A percentile compares a stretch with the other conserved stretches of the same genome.
These are phyloP conservation scores for Blastobotrys americana DNA, from an alignment of 805 yeast species.

Conservation along the genomic window DNA sequence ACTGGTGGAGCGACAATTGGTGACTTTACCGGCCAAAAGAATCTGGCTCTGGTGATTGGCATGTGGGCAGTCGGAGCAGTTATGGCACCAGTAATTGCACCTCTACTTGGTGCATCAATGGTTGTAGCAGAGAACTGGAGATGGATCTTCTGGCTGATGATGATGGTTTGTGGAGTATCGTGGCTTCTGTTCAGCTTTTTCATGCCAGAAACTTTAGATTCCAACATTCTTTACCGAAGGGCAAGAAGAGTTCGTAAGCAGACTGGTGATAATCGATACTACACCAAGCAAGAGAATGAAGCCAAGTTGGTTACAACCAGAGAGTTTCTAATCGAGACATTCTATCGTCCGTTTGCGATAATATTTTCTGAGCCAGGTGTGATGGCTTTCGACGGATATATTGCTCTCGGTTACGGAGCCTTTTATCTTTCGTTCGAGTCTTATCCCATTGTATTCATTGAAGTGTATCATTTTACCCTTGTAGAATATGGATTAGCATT, in stretches of 20 bases:
- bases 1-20: slow-evolving; percentile 66
- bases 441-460: too few relatives aligned
- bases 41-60: slow-evolving; percentile 42
- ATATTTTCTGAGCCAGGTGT: too few relatives aligned
- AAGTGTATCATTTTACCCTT: too few relatives aligned
- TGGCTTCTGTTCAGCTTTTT: slow-evolving; percentile 33
- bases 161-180: slow-evolving; percentile 34
- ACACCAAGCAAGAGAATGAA: too few relatives aligned
- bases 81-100: slow-evolving; percentile 49
- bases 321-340: too few relatives aligned
- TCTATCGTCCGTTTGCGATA: too few relatives aligned
- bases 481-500: too few relatives aligned
- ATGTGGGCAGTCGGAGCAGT: slow-evolving; percentile 48
- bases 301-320: too few relatives aligned
- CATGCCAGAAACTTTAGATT: slow-evolving; percentile 46
- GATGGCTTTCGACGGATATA: too few relatives aligned
- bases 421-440: too few relatives aligned
- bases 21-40: slow-evolving; percentile 38
- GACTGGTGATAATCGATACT: slow-evolving; percentile 44
- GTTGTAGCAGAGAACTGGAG: slow-evolving; percentile 46
- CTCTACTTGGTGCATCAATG: slow-evolving; percentile 47
- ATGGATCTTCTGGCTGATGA: slow-evolving; percentile 43
- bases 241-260: slow-evolving; percentile 41
- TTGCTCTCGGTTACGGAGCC: too few relatives aligned
- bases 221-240: slow-evolving; percentile 42